Base-by-base conservation (phyloP, 75 land plant genomes). In the Cunninghamia lanceolata region DNA sequence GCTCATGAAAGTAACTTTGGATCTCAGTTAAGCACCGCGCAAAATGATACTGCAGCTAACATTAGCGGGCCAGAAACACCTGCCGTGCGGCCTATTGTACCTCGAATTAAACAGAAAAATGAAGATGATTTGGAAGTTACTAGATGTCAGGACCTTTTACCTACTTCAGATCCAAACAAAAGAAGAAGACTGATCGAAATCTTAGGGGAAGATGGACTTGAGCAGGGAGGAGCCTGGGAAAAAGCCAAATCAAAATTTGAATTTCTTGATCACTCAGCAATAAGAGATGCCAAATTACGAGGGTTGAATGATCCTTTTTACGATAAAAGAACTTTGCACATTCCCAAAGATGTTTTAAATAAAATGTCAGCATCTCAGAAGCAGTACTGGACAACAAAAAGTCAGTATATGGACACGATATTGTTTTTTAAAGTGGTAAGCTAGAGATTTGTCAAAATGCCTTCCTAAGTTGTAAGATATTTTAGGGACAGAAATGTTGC, bases 361-460 rank as follows among this genome's bases (percentile, higher is more conserved):
- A 94, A 93, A 88, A 94, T 97, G 96, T 90, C 99, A 47, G 96
- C 99, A 28, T 91, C 96, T 73, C 99, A 97, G 81, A 95, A 89
- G 78, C 99, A 97, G 86, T 97, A 97, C 84, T 97, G 99, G 99
- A 86, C 85, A 66, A 89, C 88, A 40, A 97, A 97, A 91, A 66
- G 94, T 76, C 93, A 93, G 84, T 97, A 97, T 88, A 97, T 97
- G 99, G 99, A 97, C 86, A 91, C 95, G 38, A 85, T 97, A 46
- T 93, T 97, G 50, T 97, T 97, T 83, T 97, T 97, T 87, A 97
- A 97, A 97, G 99, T 97, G 93, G 99, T 97, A 85, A 56, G 89
- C 78, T 66, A 75, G 30, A 15, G 17, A 16, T 36, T 85, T 30
- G 45, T 10, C 28, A 39, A 1, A 3, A 34, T 39, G 9, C 36